Evolutionary conservation across 108 stramenopile species (phyloP).

Genomic region (Skeletonema tropicum): DNA sequence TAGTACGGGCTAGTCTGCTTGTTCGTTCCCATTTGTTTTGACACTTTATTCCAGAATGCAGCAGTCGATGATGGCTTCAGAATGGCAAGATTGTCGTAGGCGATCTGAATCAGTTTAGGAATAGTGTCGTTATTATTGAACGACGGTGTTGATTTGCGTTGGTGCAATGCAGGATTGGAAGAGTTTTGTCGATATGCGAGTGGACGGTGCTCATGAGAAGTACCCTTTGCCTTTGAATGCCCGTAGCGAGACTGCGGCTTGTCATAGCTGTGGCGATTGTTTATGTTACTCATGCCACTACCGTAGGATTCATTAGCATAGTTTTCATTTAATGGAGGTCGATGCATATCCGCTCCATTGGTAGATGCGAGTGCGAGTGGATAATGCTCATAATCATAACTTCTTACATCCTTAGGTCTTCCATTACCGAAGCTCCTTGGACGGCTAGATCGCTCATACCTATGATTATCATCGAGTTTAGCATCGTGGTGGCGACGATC

Average conservation of each 20-base stretch:
- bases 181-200: not conserved
- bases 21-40: no score
- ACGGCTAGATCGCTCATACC: no score
- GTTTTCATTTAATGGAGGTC: not conserved
- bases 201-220: not conserved
- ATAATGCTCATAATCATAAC: no score
- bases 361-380: not conserved
- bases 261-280: not conserved
- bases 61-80: not conserved
- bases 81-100: not conserved
- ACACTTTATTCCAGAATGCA: not conserved
- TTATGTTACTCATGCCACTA: not conserved
- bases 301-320: not conserved
- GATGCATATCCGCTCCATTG: constrained; percentile 1
- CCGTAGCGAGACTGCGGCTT: not conserved
- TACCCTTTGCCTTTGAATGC: not conserved
- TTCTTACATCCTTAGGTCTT: no score
- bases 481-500: no score
- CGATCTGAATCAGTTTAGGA: not conserved
- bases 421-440: no score
- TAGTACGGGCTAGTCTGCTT: no score
- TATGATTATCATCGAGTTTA: no score
- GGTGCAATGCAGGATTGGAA: not conserved
- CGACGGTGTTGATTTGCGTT: not conserved
- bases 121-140: not conserved